Evolutionary conservation across 2,329 filamentous ascomycete species (phyloP).

Genomic region (Colletotrichum limetticola): DNA sequence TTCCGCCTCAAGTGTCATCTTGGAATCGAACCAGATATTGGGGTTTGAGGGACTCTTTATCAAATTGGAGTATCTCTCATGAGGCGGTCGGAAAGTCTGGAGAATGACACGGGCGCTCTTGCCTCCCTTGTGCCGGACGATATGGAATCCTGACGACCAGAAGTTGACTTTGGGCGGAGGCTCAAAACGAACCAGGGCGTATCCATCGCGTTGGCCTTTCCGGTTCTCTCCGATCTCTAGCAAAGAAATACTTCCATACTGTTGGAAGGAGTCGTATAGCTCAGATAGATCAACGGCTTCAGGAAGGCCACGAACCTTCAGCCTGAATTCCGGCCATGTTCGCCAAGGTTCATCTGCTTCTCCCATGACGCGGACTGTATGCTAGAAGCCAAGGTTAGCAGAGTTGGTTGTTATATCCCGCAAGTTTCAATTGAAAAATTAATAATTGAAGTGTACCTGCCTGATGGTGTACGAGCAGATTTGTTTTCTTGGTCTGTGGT

Average conservation of each 20-base stretch:
- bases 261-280: constrained; percentile 63
- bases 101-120: constrained; percentile 7
- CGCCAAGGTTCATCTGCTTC: constrained; percentile 41
- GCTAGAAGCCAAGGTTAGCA: neutral
- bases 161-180: constrained; percentile 64
- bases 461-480: too few species aligned
- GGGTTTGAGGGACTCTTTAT: constrained; percentile 45
- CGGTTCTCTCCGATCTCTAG: constrained; percentile 65
- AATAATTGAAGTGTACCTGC: neutral
- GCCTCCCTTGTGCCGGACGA: constrained; percentile 34
- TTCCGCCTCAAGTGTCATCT: constrained; percentile 54
- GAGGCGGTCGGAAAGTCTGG: neutral
- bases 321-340: constrained; percentile 45
- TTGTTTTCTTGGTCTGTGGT: too few species aligned
- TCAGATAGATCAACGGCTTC: constrained; percentile 49
- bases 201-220: constrained; percentile 49
- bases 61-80: neutral
- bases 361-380: neutral
- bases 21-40: constrained; percentile 43
- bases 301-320: constrained; percentile 13
- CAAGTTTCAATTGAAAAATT: neutral
- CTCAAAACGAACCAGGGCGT: constrained; percentile 65
- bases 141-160: constrained; percentile 54
- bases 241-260: constrained; percentile 62
- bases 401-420: neutral